A percentile compares a stretch with the other conserved stretches of the same genome.
phyloP scores from a whole-genome alignment of 352 stramenopile genomes.

The Phytophthora ohioensis region DNA sequence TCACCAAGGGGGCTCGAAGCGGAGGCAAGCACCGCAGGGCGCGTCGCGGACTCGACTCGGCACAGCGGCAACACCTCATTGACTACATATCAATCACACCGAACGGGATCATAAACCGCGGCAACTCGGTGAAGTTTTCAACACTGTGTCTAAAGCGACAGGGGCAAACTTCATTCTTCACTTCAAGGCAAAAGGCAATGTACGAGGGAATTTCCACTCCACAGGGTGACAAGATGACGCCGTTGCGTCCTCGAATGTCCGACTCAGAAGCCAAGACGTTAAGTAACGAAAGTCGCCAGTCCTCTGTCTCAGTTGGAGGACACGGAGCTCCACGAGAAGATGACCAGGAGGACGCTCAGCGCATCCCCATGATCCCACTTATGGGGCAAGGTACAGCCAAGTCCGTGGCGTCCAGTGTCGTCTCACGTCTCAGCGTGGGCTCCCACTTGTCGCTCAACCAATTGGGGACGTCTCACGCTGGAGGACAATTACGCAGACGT shows the following conservation, averaged over 20 bases:
- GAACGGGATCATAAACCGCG: too few species aligned
- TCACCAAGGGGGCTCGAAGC: not conserved
- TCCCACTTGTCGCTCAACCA: slow-evolving; percentile 40
- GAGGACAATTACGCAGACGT: slow-evolving; percentile 34
- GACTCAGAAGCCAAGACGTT: slow-evolving; percentile 37
- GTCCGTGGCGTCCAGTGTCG: slow-evolving; percentile 27
- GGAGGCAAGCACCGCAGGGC: not conserved
- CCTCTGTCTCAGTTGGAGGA: slow-evolving; percentile 22
- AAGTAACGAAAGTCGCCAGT: slow-evolving; percentile 24
- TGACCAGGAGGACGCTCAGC: slow-evolving; percentile 41
- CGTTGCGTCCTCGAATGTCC: slow-evolving; percentile 35
- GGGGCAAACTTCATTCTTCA: slow-evolving; percentile 11
- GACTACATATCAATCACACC: not conserved
- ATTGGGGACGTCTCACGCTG: slow-evolving; percentile 17
- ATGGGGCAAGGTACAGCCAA: slow-evolving; percentile 39
- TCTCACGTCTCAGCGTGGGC: slow-evolving; percentile 34
- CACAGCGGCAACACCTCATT: not conserved
- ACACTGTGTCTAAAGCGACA: slow-evolving; percentile 26
- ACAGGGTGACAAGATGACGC: slow-evolving; percentile 29
- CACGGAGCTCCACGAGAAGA: slow-evolving; percentile 42
- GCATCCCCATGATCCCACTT: slow-evolving; percentile 42
- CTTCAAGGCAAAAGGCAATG: slow-evolving; percentile 24
- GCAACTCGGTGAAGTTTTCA: not conserved
- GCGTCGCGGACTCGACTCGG: not conserved
- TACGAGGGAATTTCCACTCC: slow-evolving; percentile 48